Evolutionary conservation across 441 rosid genomes (phyloP).

Genomic region (Cnidoscolus chayamansa): DNA sequence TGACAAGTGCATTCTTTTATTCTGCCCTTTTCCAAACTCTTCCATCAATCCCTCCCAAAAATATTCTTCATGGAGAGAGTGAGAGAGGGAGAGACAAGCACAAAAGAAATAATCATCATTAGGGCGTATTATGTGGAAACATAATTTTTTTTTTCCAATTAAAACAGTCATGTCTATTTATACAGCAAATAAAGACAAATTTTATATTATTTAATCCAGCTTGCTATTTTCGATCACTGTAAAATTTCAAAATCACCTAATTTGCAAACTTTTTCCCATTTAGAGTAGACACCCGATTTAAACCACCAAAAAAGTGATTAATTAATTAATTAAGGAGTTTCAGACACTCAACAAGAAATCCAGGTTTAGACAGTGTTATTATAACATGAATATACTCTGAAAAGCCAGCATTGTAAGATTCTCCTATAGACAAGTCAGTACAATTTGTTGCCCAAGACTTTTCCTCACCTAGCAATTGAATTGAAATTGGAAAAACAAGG

Average conservation of each 20-base stretch:
- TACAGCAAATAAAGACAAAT: background rate
- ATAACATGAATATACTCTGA: too few relatives aligned
- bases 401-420: background rate
- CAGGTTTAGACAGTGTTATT: background rate
- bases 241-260: background rate
- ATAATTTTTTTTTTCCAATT: too few relatives aligned
- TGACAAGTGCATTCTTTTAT: too few relatives aligned
- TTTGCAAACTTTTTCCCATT: background rate
- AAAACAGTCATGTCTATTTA: background rate
- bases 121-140: too few relatives aligned
- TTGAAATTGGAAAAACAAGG: constrained; percentile 4
- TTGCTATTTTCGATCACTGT: background rate
- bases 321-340: background rate
- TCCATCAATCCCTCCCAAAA: too few relatives aligned
- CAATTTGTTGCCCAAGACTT: constrained; percentile 6
- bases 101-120: too few relatives aligned
- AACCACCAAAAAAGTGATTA: background rate
- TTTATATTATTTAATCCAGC: background rate
- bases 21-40: too few relatives aligned
- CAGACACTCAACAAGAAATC: background rate
- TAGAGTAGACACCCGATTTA: background rate
- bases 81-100: too few relatives aligned
- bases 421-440: background rate
- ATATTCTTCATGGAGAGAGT: too few relatives aligned
- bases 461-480: constrained; percentile 6